Conservation (phyloP, 352 stramenopile genomes). For the Pythium utonaiense region DNA sequence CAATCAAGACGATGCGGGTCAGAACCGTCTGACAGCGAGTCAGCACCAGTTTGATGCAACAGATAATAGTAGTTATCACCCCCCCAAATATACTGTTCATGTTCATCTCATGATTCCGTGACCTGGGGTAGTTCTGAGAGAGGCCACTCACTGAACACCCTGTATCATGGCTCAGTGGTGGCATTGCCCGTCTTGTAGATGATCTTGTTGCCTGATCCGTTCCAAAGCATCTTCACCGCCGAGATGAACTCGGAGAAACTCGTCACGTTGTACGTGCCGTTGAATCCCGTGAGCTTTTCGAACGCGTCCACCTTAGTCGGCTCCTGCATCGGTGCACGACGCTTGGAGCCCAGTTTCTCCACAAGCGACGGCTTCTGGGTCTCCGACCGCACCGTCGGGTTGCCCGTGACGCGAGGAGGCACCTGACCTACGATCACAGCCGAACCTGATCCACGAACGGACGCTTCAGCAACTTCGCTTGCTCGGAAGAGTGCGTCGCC, state of each 20-base stretch:
- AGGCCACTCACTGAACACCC: too few relatives aligned
- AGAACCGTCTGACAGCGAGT: too few relatives aligned
- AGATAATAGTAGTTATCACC: too few relatives aligned
- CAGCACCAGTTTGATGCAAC: too few relatives aligned
- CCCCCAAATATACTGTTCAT: too few relatives aligned
- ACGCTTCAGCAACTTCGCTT: constrained; percentile 1
- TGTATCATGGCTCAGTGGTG: background rate
- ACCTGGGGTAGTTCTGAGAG: too few relatives aligned
- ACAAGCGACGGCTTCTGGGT: constrained; percentile 12
- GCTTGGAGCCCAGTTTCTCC: background rate
- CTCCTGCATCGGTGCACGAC: background rate
- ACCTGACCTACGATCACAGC: constrained; percentile 16
- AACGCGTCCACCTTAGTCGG: constrained; percentile 12
- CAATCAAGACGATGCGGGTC: too few relatives aligned
- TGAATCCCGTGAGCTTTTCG: constrained; percentile 10
- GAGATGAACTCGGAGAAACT: constrained; percentile 15
- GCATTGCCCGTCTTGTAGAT: background rate
- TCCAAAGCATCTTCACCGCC: constrained; percentile 8
- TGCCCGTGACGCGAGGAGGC: constrained; percentile 8
- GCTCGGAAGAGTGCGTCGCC: constrained; percentile 19
- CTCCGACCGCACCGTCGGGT: background rate
- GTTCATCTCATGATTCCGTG: too few relatives aligned
- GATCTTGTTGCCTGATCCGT: background rate
- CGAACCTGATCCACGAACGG: constrained; percentile 17
- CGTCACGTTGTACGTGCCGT: constrained; percentile 10